Conservation (phyloP, 2,329 filamentous ascomycete genomes). For the Lasiodiplodia gonubiensis region DNA sequence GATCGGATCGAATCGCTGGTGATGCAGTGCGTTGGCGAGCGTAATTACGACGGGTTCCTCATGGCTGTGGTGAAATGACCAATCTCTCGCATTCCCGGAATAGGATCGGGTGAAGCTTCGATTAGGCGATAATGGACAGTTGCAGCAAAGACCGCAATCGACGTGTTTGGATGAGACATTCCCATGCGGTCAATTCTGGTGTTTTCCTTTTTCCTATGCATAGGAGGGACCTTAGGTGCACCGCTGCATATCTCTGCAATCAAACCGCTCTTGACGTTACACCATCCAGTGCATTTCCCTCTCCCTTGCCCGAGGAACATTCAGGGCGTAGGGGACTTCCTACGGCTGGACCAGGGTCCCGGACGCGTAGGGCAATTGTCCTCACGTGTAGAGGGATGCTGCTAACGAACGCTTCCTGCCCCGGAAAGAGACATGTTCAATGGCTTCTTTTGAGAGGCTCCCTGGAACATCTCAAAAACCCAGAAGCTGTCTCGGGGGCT, state of each 20-base stretch:
- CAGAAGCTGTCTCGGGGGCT: background rate
- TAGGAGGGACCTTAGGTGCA: background rate
- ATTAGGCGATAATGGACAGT: background rate
- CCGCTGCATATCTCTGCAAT: background rate
- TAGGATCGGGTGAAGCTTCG: background rate
- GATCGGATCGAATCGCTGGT: conserved; percentile 50
- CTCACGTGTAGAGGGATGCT: background rate
- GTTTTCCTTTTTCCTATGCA: background rate
- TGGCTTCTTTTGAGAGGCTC: background rate
- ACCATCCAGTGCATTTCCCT: background rate
- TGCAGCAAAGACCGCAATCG: background rate
- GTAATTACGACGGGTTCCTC: conserved; percentile 55
- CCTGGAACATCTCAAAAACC: background rate
- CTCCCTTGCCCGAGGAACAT: background rate
- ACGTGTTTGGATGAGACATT: background rate
- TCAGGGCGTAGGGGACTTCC: background rate
- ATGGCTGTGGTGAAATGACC: conserved; percentile 45
- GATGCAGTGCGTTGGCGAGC: conserved; percentile 54
- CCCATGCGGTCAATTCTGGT: background rate
- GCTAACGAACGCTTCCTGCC: background rate
- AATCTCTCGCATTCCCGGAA: background rate
- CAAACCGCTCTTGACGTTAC: background rate
- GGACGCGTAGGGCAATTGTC: background rate
- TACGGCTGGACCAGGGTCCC: background rate
- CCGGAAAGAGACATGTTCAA: background rate